These are phyloP conservation scores for Tylopilus sp. DNA, from an alignment of 768 basidiomycete species.

Conservation along the genomic window DNA sequence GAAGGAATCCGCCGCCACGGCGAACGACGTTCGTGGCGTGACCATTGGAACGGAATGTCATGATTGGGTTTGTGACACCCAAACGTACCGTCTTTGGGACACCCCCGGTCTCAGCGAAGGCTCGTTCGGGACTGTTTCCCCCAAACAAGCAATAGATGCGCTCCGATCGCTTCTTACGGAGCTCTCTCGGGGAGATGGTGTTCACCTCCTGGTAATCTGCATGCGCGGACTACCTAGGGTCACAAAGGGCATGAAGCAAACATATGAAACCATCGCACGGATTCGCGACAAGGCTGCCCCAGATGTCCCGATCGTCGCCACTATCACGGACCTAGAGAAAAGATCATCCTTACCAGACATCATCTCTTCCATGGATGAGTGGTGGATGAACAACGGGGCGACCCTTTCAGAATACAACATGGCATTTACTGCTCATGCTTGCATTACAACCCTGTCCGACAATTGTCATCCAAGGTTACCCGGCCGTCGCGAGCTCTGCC, in stretches of 20 bases:
- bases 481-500: conserved; percentile 19
- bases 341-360: conserved; percentile 13
- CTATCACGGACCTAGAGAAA: conserved; percentile 35
- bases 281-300: conserved; percentile 19
- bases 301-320: conserved; percentile 21
- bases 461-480: conserved; percentile 19
- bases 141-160: conserved; percentile 24
- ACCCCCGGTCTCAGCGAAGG: conserved; percentile 32
- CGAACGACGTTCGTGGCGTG: conserved; percentile 22
- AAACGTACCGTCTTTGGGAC: conserved; percentile 30
- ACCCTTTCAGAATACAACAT: conserved; percentile 31
- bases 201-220: conserved; percentile 27
- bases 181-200: conserved; percentile 13
- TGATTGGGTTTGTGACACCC: conserved; percentile 10
- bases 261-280: conserved; percentile 20
- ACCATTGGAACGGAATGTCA: conserved; percentile 21
- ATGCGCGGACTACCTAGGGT: conserved; percentile 25
- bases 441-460: conserved; percentile 20
- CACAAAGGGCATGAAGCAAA: conserved; percentile 28
- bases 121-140: conserved; percentile 20
- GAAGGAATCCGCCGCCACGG: conserved; percentile 18
- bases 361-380: conserved; percentile 32
- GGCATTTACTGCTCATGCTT: conserved; percentile 27
- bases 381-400: conserved; percentile 36
- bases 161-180: conserved; percentile 26